These are phyloP conservation scores for Fermentozyma sake DNA, from an alignment of 1,139 yeast genomes.

Conservation along the genomic window DNA sequence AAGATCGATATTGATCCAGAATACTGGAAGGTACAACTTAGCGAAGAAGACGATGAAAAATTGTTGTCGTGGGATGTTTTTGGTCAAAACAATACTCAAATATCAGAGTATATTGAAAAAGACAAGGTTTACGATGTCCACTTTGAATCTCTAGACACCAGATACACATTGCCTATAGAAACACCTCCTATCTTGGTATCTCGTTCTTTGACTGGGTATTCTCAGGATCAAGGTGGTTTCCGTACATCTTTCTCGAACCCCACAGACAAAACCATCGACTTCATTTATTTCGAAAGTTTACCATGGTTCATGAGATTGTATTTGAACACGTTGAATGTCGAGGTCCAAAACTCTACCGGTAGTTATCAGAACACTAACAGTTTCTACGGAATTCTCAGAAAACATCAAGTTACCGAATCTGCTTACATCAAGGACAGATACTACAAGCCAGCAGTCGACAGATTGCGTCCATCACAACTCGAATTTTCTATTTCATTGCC, in stretches of 20 bases:
- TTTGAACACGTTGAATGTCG: slow-evolving; percentile 55
- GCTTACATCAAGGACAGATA: slow-evolving; percentile 46
- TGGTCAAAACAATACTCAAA: slow-evolving; percentile 3
- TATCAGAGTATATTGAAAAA: slow-evolving; percentile 26
- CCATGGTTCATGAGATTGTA: slow-evolving; percentile 95
- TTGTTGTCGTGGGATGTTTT: slow-evolving; percentile 11
- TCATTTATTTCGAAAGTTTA: slow-evolving; percentile 72
- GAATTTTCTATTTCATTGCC: slow-evolving; percentile 68
- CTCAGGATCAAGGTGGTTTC: slow-evolving; percentile 87
- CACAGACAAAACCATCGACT: slow-evolving; percentile 35
- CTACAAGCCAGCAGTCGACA: slow-evolving; percentile 75
- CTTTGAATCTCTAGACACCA: slow-evolving; percentile 33
- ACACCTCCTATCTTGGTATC: slow-evolving; percentile 71
- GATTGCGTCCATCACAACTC: slow-evolving; percentile 77
- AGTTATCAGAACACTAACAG: slow-evolving; percentile 11
- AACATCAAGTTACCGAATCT: slow-evolving; percentile 22
- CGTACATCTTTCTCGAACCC: slow-evolving; percentile 76
- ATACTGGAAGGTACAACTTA: slow-evolving; percentile 43
- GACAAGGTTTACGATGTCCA: slow-evolving; percentile 32
- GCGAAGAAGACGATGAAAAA: slow-evolving; percentile 13
- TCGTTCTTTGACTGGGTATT: slow-evolving; percentile 86
- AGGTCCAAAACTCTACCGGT: slow-evolving; percentile 14
- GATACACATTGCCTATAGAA: slow-evolving; percentile 27
- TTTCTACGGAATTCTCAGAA: slow-evolving; percentile 2
- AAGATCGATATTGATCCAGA: slow-evolving; percentile 41